Evolutionary conservation across 202 grass and related monocot species (phyloP).

Genomic region (Panicum virgatum): DNA sequence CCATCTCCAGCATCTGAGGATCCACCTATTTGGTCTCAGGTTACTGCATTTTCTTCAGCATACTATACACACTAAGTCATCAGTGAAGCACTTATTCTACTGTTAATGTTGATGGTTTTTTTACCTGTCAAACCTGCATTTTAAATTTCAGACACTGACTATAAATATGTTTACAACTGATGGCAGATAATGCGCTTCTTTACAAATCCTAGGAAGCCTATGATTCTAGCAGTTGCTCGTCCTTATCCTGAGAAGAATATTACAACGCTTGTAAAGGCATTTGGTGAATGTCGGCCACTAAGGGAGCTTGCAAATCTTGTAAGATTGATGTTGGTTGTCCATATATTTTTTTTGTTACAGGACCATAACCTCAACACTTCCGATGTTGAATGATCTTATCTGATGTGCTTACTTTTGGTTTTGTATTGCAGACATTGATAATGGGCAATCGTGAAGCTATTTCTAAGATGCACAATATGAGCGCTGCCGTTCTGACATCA

Average conservation of each 20-base stretch:
- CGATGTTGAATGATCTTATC: slow-evolving; percentile 14
- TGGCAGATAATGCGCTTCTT: slow-evolving; percentile 97
- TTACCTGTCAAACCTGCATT: slow-evolving; percentile 13
- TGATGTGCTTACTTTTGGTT: too few relatives aligned
- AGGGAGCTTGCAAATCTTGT: slow-evolving; percentile 96
- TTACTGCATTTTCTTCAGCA: slow-evolving; percentile 34
- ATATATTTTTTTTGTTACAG: slow-evolving; percentile 27
- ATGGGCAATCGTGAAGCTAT: slow-evolving; percentile 98
- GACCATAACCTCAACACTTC: background rate
- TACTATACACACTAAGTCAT: background rate
- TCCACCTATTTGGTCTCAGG: slow-evolving; percentile 92
- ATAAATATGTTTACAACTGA: slow-evolving; percentile 24
- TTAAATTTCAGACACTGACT: slow-evolving; percentile 29
- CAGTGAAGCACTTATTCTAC: background rate
- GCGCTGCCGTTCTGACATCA: slow-evolving; percentile 79
- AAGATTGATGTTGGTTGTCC: slow-evolving; percentile 35
- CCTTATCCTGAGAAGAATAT: slow-evolving; percentile 98
- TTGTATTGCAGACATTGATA: slow-evolving; percentile 94
- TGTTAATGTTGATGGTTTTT: background rate
- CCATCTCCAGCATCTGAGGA: slow-evolving; percentile 59
- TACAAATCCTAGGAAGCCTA: slow-evolving; percentile 96
- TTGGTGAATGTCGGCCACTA: slow-evolving; percentile 93
- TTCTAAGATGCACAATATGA: slow-evolving; percentile 94
- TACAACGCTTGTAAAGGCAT: slow-evolving; percentile 86
- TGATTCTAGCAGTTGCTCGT: slow-evolving; percentile 95